Evolutionary conservation across 192 early-diverging fungal genomes (phyloP), one percentile per base, ranked within the genome.

Genomic region (Podila minutissima): DNA sequence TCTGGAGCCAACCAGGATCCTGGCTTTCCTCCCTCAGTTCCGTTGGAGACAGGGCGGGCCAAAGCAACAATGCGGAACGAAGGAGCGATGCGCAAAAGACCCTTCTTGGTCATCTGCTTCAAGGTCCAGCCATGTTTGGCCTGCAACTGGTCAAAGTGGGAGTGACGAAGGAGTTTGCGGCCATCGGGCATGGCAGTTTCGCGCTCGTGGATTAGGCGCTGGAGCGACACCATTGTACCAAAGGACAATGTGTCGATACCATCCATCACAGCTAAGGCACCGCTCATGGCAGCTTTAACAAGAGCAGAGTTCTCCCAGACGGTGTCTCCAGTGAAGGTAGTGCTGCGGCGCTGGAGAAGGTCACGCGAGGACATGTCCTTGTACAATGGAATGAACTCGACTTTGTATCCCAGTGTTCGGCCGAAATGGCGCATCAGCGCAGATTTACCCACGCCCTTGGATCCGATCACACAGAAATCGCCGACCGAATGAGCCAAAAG

Each of bases 341-440:
- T 95, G 57, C 86, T 84, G 38, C 94, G 86, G 37, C 92, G 88
- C 70, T 95, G 94, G 29, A 95, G 73, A 5, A 95, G 84, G 74
- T 94, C 93, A 19, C 94, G 85, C 6, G 94, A 89, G 6, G 92
- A 93, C 92, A 95, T 94, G 71, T 95, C 94, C 53, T 89, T 88
- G 75, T 90, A 94, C 9, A 94, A 66, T 11, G 92, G 93, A 46
- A 95, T 89, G 63, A 86, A 92, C 62, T 94, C 92, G 41, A 91
- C 85, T 49, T 78, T 83, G 64, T 93, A 85, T 38, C 83, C 82
- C 41, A 92, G 62, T 10, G 84, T 65, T 32, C 64, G 69, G 28
- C 86, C 85, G 76, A 92, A 92, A 49, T 90, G 86, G 11, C 90
- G 83, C 51, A 94, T 84, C 13, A 92, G 64, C 24, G 91, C 88